Conservation (phyloP, 2,329 filamentous ascomycete species). For the Arthrinium phaeospermum region DNA sequence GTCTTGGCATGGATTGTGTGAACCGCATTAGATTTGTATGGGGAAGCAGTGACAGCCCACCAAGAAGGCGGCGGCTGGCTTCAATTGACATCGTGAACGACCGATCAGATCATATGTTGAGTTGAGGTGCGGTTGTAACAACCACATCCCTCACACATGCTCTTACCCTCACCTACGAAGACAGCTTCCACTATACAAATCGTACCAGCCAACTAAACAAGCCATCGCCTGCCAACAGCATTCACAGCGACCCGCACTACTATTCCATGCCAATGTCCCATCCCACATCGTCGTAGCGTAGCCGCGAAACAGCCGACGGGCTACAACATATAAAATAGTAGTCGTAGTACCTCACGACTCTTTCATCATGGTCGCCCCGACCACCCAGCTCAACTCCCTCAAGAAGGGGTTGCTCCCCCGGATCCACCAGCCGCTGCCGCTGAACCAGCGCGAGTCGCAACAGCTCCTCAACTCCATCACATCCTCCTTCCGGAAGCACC, state of each 20-base stretch:
- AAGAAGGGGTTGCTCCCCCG: slow-evolving; percentile 47
- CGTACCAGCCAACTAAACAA: not conserved
- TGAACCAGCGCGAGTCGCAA: slow-evolving; percentile 57
- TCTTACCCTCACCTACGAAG: not conserved
- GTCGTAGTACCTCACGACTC: not conserved
- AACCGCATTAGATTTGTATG: not conserved
- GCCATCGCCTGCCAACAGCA: not conserved
- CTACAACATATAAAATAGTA: not conserved
- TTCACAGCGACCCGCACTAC: not conserved
- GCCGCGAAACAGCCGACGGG: slow-evolving; percentile 2
- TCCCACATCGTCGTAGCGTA: not conserved
- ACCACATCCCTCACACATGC: not conserved
- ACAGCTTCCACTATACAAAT: not conserved
- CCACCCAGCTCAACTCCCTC: slow-evolving; percentile 44
- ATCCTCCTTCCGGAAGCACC: slow-evolving; percentile 60
- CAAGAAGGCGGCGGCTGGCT: not conserved
- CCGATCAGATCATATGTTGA: not conserved
- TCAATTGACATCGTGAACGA: slow-evolving; percentile 12
- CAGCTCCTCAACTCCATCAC: slow-evolving; percentile 63
- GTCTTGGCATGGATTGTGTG: not conserved
- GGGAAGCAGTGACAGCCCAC: not conserved
- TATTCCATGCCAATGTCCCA: not conserved
- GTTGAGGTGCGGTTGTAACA: not conserved
- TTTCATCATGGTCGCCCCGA: slow-evolving; percentile 37
- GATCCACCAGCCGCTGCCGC: slow-evolving; percentile 58